phyloP scores from a whole-genome alignment of 306 rosid species.

The Macrotyloma uniflorum region DNA sequence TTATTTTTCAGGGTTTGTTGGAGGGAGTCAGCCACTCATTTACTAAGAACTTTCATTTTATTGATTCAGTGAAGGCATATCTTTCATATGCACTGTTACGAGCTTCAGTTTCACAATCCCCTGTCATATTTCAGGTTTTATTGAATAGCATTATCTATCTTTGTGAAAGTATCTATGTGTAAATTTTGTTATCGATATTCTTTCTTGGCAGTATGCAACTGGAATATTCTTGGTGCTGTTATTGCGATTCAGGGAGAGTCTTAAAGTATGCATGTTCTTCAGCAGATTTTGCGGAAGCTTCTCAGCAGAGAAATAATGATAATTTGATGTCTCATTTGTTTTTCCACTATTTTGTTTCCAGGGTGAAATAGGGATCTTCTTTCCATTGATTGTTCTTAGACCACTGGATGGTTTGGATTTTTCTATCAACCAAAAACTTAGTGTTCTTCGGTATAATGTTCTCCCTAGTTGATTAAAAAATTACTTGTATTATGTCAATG shows the following conservation, averaged over 20 bases:
- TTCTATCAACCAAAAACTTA: constrained; percentile 80
- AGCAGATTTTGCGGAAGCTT: constrained; percentile 37
- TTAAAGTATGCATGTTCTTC: constrained; percentile 73
- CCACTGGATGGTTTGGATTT: constrained; percentile 84
- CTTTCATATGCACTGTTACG: constrained; percentile 95
- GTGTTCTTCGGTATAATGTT: constrained; percentile 85
- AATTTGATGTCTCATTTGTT: constrained; percentile 36
- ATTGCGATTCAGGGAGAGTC: constrained; percentile 97
- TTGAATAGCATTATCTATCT: constrained; percentile 23
- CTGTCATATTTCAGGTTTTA: constrained; percentile 94
- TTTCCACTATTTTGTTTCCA: constrained; percentile 51
- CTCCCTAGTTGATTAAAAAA: constrained; percentile 38
- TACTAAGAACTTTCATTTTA: constrained; percentile 94
- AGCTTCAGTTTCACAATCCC: constrained; percentile 94
- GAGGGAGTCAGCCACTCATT: constrained; percentile 96
- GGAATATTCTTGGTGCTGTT: constrained; percentile 92
- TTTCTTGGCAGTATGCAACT: constrained; percentile 83
- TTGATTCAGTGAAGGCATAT: constrained; percentile 99
- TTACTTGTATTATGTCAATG: constrained; percentile 12
- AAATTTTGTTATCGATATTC: constrained; percentile 37
- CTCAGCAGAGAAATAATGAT: constrained; percentile 28
- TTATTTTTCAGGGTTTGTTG: constrained; percentile 80
- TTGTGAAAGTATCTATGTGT: constrained; percentile 15
- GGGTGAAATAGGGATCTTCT: constrained; percentile 99
- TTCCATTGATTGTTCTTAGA: constrained; percentile 92